Evolutionary conservation across 2,329 filamentous ascomycete genomes (phyloP).

Genomic region (Geosmithia morbida): DNA sequence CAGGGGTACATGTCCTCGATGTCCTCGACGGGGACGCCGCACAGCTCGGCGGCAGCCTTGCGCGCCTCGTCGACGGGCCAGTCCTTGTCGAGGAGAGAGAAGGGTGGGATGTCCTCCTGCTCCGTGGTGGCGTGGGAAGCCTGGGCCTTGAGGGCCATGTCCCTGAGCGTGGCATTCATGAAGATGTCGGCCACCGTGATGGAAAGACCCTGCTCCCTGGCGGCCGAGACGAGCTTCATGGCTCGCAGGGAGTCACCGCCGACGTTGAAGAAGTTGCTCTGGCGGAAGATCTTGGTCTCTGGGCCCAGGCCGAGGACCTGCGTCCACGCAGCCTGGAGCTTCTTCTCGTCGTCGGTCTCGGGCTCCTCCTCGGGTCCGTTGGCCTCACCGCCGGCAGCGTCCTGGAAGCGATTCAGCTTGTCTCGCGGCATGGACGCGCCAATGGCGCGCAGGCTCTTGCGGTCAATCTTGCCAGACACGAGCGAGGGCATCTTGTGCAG

Average conservation of each 20-base stretch:
- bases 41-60: slow-evolving; percentile 23
- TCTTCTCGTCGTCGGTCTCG: slow-evolving; percentile 20
- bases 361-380: slow-evolving; percentile 16
- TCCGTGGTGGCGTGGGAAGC: slow-evolving; percentile 7
- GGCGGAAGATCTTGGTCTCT: slow-evolving; percentile 16
- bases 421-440: slow-evolving; percentile 24
- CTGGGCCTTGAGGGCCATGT: slow-evolving; percentile 22
- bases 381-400: slow-evolving; percentile 1
- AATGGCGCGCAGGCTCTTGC: slow-evolving; percentile 30
- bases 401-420: slow-evolving; percentile 17
- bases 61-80: slow-evolving; percentile 19
- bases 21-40: slow-evolving; percentile 15
- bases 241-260: slow-evolving; percentile 37
- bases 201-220: slow-evolving; percentile 20
- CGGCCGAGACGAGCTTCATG: slow-evolving; percentile 32
- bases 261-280: slow-evolving; percentile 30
- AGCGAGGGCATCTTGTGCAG: slow-evolving; percentile 28
- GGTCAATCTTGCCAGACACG: slow-evolving; percentile 33
- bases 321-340: slow-evolving; percentile 20
- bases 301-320: slow-evolving; percentile 19
- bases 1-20: slow-evolving; percentile 40
- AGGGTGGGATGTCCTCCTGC: slow-evolving; percentile 15
- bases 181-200: slow-evolving; percentile 32
- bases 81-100: slow-evolving; percentile 21
- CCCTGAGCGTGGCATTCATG: slow-evolving; percentile 24